phyloP scores from a whole-genome alignment of 805 yeast species.

The Jamesozyma piceae region DNA sequence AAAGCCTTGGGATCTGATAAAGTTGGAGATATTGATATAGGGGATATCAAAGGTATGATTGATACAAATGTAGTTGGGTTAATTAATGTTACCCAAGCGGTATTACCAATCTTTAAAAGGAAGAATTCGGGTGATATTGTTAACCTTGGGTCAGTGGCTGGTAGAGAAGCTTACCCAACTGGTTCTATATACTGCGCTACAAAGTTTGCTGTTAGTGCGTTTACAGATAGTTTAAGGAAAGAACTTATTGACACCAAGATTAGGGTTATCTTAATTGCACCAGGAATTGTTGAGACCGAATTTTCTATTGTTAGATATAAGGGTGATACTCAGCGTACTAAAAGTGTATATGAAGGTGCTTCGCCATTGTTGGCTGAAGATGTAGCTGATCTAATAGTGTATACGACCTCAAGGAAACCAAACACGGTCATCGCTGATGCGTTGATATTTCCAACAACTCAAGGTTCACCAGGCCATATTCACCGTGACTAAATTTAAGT shows the following conservation, averaged over 20 bases:
- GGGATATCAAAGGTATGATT: slow-evolving; percentile 67
- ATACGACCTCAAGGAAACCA: slow-evolving; percentile 45
- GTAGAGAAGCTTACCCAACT: slow-evolving; percentile 70
- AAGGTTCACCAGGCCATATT: slow-evolving; percentile 66
- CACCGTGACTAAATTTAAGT: slow-evolving; percentile 39
- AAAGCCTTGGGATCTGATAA: slow-evolving; percentile 71
- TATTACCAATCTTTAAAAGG: slow-evolving; percentile 59
- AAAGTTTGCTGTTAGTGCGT: slow-evolving; percentile 63
- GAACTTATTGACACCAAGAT: slow-evolving; percentile 63
- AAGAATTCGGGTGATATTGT: slow-evolving; percentile 67
- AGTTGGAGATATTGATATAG: slow-evolving; percentile 57
- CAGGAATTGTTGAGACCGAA: slow-evolving; percentile 64
- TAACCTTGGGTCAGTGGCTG: slow-evolving; percentile 70
- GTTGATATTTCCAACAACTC: slow-evolving; percentile 75
- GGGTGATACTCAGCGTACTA: slow-evolving; percentile 47
- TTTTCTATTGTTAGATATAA: slow-evolving; percentile 51
- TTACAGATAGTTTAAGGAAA: slow-evolving; percentile 62
- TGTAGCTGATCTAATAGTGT: slow-evolving; percentile 52
- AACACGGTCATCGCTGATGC: slow-evolving; percentile 64
- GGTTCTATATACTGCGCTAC: slow-evolving; percentile 73
- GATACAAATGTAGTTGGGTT: slow-evolving; percentile 82
- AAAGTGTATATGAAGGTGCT: slow-evolving; percentile 45
- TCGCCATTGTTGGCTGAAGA: slow-evolving; percentile 51
- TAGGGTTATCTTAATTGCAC: slow-evolving; percentile 57
- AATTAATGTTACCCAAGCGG: slow-evolving; percentile 72